These are phyloP conservation scores for Osmozyma mogii DNA, from an alignment of 805 yeast genomes.

Conservation along the genomic window DNA sequence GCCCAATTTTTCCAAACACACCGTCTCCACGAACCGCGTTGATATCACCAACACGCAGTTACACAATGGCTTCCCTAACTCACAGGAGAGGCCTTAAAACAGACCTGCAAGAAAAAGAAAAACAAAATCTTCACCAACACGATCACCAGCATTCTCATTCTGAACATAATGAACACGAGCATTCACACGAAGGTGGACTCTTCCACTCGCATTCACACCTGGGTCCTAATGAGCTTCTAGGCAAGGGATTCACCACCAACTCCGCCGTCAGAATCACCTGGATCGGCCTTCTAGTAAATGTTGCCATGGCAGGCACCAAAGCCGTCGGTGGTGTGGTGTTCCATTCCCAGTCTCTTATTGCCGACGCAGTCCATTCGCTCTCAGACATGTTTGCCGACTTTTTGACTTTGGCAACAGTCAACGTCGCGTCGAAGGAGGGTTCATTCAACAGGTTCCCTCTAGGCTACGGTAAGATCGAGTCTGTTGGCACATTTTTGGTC, in stretches of 20 bases:
- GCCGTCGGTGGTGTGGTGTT: slow-evolving; percentile 85
- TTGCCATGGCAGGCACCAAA: slow-evolving; percentile 79
- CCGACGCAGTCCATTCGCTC: slow-evolving; percentile 91
- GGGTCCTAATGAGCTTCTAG: slow-evolving; percentile 34
- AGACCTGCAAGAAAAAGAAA: too few species aligned
- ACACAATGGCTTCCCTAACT: too few species aligned
- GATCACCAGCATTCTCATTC: too few species aligned
- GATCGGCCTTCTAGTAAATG: slow-evolving; percentile 79
- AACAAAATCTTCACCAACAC: too few species aligned
- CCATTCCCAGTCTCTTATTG: slow-evolving; percentile 90
- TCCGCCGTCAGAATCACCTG: slow-evolving; percentile 92
- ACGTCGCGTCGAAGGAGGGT: slow-evolving; percentile 51
- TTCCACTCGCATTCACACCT: slow-evolving; percentile 28
- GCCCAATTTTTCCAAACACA: too few species aligned
- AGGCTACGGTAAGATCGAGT: slow-evolving; percentile 91
- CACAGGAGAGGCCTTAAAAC: too few species aligned
- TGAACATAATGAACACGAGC: too few species aligned
- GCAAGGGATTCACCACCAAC: slow-evolving; percentile 33
- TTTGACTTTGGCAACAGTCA: slow-evolving; percentile 81
- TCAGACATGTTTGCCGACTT: slow-evolving; percentile 88
- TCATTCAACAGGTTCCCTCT: slow-evolving; percentile 64
- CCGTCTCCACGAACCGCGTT: too few species aligned
- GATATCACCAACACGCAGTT: too few species aligned
- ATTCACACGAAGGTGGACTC: too few species aligned
- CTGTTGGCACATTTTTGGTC: slow-evolving; percentile 85